A percentile compares a stretch with the other conserved stretches of the same genome.
Conservation (phyloP, 371 early-diverging fungal genomes). For the Mucor circinelloides region DNA sequence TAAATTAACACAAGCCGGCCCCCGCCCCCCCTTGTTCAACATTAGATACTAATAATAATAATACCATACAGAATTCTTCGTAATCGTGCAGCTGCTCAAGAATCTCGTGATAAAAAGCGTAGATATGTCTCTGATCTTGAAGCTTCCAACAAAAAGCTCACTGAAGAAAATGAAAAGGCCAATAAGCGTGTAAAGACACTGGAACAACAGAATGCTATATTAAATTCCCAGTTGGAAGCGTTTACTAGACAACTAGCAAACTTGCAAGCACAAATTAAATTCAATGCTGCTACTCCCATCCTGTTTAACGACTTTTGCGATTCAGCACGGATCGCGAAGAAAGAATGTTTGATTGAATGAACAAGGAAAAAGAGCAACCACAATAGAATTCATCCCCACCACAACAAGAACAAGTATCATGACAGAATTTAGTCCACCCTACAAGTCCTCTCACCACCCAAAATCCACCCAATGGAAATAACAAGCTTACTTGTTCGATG, state of each 20-base stretch:
- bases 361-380: neutral
- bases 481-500: neutral
- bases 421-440: neutral
- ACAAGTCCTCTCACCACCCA: constrained; percentile 3
- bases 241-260: constrained; percentile 59
- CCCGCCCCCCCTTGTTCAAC: neutral
- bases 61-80: constrained; percentile 63
- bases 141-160: constrained; percentile 62
- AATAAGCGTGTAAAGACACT: constrained; percentile 63
- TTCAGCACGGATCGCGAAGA: constrained; percentile 58
- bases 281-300: constrained; percentile 33
- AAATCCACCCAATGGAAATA: constrained; percentile 6
- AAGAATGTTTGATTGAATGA: constrained; percentile 13
- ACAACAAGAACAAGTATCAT: neutral
- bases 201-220: constrained; percentile 62
- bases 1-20: neutral
- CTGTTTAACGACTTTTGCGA: constrained; percentile 58
- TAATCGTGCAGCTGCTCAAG: constrained; percentile 91
- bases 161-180: constrained; percentile 65
- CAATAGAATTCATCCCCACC: neutral
- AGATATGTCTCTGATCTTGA: constrained; percentile 80
- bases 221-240: constrained; percentile 61
- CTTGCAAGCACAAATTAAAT: constrained; percentile 52
- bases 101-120: constrained; percentile 87
- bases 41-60: constrained; percentile 6